Percentiles rank a stretch among this genome's conserved stretches.
These are phyloP conservation scores for Herpetospermum pedunculosum DNA, from an alignment of 306 rosid genomes.

Conservation along the genomic window DNA sequence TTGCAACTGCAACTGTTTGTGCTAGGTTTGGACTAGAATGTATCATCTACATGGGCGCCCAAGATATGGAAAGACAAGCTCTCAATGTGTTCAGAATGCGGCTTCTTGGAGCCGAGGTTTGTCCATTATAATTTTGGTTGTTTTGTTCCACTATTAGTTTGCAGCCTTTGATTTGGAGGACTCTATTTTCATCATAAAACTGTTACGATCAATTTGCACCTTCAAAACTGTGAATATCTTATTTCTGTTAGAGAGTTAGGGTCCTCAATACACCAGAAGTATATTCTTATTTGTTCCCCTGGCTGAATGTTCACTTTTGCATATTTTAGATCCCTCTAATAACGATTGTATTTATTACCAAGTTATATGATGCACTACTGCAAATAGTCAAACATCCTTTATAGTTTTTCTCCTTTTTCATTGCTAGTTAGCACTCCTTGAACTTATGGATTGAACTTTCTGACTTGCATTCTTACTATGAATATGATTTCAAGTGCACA, in stretches of 20 bases:
- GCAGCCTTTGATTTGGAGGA: neutral
- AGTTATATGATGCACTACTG: neutral
- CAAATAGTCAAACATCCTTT: neutral
- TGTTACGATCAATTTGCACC: neutral
- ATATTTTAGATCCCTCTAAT: neutral
- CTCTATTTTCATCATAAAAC: neutral
- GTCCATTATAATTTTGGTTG: slow-evolving; percentile 11
- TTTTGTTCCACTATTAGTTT: neutral
- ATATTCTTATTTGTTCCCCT: neutral
- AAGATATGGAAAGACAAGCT: slow-evolving; percentile 93
- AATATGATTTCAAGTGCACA: neutral
- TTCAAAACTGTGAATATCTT: neutral
- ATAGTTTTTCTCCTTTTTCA: neutral
- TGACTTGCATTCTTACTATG: neutral
- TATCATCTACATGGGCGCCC: slow-evolving; percentile 93
- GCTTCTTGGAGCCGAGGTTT: slow-evolving; percentile 98
- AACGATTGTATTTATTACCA: neutral
- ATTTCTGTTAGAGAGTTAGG: neutral
- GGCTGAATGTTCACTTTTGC: neutral
- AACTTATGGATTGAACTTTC: neutral
- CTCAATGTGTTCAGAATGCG: slow-evolving; percentile 96
- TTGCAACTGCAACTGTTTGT: slow-evolving; percentile 95
- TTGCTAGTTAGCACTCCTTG: neutral
- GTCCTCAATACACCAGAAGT: neutral
- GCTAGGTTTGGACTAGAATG: slow-evolving; percentile 88